phyloP scores from a whole-genome alignment of 2,329 filamentous ascomycete genomes.

The Hortaea werneckii region DNA sequence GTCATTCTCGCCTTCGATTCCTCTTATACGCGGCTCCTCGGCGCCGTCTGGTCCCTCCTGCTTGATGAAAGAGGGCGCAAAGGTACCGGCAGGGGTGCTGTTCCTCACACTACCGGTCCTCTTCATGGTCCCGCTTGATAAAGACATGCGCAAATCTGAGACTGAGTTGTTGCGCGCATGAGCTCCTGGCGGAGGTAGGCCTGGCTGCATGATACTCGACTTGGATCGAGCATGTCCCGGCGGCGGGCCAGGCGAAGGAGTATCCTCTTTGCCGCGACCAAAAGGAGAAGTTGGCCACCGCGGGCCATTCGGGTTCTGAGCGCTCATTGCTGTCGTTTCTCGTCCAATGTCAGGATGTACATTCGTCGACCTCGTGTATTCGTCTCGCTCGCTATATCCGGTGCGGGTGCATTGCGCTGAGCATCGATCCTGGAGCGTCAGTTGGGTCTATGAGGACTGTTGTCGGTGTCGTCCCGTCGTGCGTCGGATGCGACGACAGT shows the following conservation, averaged over 20 bases:
- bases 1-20: slow-evolving; percentile 95
- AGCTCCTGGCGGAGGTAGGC: slow-evolving; percentile 39
- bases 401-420: no score
- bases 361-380: slow-evolving; percentile 2
- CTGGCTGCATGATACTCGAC: slow-evolving; percentile 56
- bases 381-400: neutral
- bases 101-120: slow-evolving; percentile 53
- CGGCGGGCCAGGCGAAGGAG: slow-evolving; percentile 53
- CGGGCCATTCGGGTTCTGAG: slow-evolving; percentile 48
- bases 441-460: no score
- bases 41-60: slow-evolving; percentile 61
- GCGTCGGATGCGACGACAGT: no score
- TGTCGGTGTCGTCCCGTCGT: no score
- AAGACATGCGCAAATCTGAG: slow-evolving; percentile 35
- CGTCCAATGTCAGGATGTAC: slow-evolving; percentile 5
- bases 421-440: no score
- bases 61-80: slow-evolving; percentile 94
- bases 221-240: slow-evolving; percentile 53
- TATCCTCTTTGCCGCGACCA: slow-evolving; percentile 43
- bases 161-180: slow-evolving; percentile 62
- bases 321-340: slow-evolving; percentile 33
- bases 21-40: slow-evolving; percentile 45
- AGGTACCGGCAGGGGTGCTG: slow-evolving; percentile 64
- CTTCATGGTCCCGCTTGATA: slow-evolving; percentile 6
- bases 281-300: slow-evolving; percentile 77